Base-by-base conservation (phyloP, 139 green algal species). In the Trebouxia sp. region DNA sequence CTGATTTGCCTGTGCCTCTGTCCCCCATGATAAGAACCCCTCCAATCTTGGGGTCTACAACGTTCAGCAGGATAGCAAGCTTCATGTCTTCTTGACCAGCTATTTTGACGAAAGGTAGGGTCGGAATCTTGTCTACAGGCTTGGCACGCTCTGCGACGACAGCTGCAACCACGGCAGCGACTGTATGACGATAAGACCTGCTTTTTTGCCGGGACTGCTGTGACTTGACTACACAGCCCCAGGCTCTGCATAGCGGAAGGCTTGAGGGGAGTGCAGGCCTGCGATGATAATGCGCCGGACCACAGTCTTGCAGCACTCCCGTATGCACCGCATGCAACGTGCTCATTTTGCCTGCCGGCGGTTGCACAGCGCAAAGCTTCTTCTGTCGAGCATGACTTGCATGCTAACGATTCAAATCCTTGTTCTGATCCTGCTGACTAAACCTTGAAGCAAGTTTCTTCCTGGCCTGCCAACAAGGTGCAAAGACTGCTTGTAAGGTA, bases 11-110 rank as follows among this genome's bases (percentile, higher is more conserved):
- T 11, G 93, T 97, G 74, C 93, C 94, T 42, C 95, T 87, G 80
- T 98, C 94, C 56, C 94, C 94, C 94, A 98, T 97, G 83, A 98
- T 96, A 75, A 98, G 92, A 10, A 97, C 94, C 39, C 94, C 94
- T 42, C 94, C 94, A 67, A 98, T 96, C 53, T 86, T 88, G 3
- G 91, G 84, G 83, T 98, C 95, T 50, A 97, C 87, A 4, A 98
- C 92, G 83, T 97, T 97, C 17, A 98, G 85, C 55, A 97, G 88
- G 43, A 98, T 86, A 1, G 93, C 94, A 6, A 97, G 84, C 87
- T 97, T 97, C 92, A 98, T 95, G 76, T 98, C 94, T 37, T 97
- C 92, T 88, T 98, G 95, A 0, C 91, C 94, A 35, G 94, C 93
- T 65, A 98, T 88, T 43, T 89, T 87, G 11, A 90, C 91, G 85